Evolutionary conservation across 331 rosid genomes (phyloP), one percentile per base, ranked within the genome.

Genomic region (Pyrus hybrid): DNA sequence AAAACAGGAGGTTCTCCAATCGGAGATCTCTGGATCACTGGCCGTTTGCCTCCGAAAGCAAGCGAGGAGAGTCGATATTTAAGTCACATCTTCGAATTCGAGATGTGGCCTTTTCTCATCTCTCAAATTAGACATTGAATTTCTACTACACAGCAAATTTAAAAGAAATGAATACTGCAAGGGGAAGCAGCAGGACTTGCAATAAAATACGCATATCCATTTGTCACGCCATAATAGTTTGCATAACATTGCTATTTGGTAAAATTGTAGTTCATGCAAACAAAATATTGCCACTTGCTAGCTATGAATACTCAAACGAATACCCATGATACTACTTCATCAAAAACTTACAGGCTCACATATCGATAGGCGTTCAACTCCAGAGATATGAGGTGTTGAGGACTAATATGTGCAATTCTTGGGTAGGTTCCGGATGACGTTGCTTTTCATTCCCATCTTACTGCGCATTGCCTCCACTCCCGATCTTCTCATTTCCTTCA

Each of bases 401-500:
- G 30, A 81, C 92, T 94, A 92, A 77, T 86, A 80, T 6, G 97
- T 68, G 49, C 79, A 86, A 71, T 95, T 95, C 49, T 89, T 95
- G 74, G 99, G 99, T 77, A 95, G 85, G 87, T 95, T 95, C 43
- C 97, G 80, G 73, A 92, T 95, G 30, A 92, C 93, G 72, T 95
- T 95, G 79, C 86, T 95, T 83, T 90, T 95, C 97, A 92, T 84
- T 35, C 85, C 99, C 5, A 92, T 85, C 86, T 92, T 90, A 73
- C 72, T 75, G 14, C 97, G 97, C 97, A 95, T 89, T 45, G 87
- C 80, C 71, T 95, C 97, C 84, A 90, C 93, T 30, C 99, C 97
- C 12, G 92, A 81, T 78, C 81, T 88, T 51, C 76, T 88, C 90
- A 95, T 92, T 79, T 89, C 83, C 90, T 90, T 95, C 83, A 95